phyloP scores from a whole-genome alignment of 1,284 basidiomycete genomes.

The Ganoderma sinense region DNA sequence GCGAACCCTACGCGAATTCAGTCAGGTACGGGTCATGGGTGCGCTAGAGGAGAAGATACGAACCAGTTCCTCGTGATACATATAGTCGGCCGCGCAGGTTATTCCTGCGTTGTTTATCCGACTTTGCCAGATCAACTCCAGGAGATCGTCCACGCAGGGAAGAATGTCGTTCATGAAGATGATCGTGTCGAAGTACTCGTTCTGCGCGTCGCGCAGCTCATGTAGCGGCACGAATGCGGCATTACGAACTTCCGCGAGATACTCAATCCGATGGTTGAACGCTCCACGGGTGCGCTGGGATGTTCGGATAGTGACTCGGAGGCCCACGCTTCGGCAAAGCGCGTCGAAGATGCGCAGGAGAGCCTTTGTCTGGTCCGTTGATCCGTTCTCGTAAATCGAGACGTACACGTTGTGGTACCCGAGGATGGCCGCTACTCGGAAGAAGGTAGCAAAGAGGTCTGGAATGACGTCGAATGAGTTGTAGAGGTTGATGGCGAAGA shows the following conservation, averaged over 20 bases:
- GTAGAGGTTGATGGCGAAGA: constrained; percentile 97
- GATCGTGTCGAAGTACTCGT: constrained; percentile 93
- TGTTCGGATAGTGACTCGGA: constrained; percentile 91
- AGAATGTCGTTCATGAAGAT: constrained; percentile 99
- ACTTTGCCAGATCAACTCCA: constrained; percentile 96
- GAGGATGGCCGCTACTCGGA: constrained; percentile 87
- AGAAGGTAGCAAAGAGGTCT: constrained; percentile 95
- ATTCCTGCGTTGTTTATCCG: constrained; percentile 93
- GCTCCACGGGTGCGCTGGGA: constrained; percentile 90
- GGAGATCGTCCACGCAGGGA: constrained; percentile 93
- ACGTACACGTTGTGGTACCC: constrained; percentile 97
- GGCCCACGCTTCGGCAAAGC: constrained; percentile 85
- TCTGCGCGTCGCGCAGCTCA: constrained; percentile 88
- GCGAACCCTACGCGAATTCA: constrained; percentile 58
- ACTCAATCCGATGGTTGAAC: constrained; percentile 99
- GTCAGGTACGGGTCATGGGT: constrained; percentile 13
- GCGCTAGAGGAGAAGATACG: constrained; percentile 35
- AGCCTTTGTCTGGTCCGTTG: constrained; percentile 95
- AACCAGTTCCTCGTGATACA: constrained; percentile 95
- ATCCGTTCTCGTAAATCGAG: constrained; percentile 98
- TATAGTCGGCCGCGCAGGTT: constrained; percentile 96
- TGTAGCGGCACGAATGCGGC: constrained; percentile 92
- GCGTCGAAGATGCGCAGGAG: constrained; percentile 93
- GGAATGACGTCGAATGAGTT: constrained; percentile 98
- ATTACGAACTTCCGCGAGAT: constrained; percentile 96